Conservation (phyloP, 2,329 filamentous ascomycete genomes). For the Zymoseptoria tritici region DNA sequence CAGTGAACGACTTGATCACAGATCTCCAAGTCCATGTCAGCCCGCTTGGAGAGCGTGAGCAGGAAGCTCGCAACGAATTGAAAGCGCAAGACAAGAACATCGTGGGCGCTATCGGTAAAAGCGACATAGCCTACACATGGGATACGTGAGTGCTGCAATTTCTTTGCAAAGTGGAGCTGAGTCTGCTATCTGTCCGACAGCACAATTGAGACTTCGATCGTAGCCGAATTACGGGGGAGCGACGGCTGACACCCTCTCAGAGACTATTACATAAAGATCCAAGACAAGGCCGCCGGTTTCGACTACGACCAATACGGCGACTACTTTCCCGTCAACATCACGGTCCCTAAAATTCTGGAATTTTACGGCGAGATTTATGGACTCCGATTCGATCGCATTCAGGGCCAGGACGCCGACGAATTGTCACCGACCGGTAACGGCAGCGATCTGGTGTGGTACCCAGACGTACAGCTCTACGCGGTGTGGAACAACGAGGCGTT, state of each 20-base stretch:
- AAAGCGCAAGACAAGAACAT: not conserved
- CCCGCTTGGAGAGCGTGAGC: not conserved
- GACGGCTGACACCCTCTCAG: not conserved
- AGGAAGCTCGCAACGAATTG: not conserved
- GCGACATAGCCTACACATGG: not conserved
- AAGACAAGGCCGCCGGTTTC: not conserved
- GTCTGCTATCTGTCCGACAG: too few relatives aligned
- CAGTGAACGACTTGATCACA: not conserved
- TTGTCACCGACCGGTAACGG: conserved; percentile 34
- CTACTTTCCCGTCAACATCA: conserved; percentile 8
- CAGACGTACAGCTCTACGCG: not conserved
- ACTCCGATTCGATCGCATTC: conserved; percentile 20
- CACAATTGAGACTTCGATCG: too few relatives aligned
- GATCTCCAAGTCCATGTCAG: not conserved
- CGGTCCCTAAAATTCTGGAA: conserved; percentile 4
- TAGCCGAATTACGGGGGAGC: not conserved
- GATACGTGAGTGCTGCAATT: not conserved
- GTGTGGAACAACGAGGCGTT: not conserved
- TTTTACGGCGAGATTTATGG: conserved; percentile 9
- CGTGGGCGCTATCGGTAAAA: not conserved
- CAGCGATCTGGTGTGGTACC: conserved; percentile 8
- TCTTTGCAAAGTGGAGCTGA: not conserved
- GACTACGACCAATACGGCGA: not conserved
- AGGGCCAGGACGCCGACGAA: conserved; percentile 54
- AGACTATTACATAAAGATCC: not conserved